Conservation (phyloP, 345 rosid species). For the Citrus hindsii region DNA sequence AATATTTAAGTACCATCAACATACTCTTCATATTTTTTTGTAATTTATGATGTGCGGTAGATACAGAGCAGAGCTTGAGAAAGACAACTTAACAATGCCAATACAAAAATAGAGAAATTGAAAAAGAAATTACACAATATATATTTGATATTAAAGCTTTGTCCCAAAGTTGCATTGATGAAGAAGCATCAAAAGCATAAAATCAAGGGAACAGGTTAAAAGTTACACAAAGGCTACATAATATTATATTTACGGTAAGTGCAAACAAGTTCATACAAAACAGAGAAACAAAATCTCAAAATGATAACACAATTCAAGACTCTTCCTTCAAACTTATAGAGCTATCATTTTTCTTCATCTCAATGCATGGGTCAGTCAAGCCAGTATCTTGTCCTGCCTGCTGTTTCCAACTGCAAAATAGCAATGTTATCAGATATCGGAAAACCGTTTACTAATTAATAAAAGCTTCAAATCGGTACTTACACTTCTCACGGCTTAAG, state of each 20-base stretch:
- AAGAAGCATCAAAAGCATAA: not conserved
- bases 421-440: not conserved
- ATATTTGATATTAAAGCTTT: not conserved
- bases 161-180: slow-evolving; percentile 11
- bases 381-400: slow-evolving; percentile 30
- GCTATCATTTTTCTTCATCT: not conserved
- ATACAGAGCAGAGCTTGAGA: too few species aligned
- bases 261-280: slow-evolving; percentile 25
- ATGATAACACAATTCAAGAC: slow-evolving; percentile 12
- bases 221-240: slow-evolving; percentile 6
- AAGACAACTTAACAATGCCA: not conserved
- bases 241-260: slow-evolving; percentile 19
- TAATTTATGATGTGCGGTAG: too few species aligned
- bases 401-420: slow-evolving; percentile 38
- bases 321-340: slow-evolving; percentile 17
- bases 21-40: too few species aligned
- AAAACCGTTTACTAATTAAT: not conserved
- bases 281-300: slow-evolving; percentile 20
- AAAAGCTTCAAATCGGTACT: not conserved
- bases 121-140: not conserved
- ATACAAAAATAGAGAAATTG: too few species aligned
- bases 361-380: slow-evolving; percentile 6
- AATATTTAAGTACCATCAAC: too few species aligned
- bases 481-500: slow-evolving; percentile 38
- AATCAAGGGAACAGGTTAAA: not conserved